phyloP scores from a whole-genome alignment of 2,329 filamentous ascomycete species.

The Xylaria hypoxylon region DNA sequence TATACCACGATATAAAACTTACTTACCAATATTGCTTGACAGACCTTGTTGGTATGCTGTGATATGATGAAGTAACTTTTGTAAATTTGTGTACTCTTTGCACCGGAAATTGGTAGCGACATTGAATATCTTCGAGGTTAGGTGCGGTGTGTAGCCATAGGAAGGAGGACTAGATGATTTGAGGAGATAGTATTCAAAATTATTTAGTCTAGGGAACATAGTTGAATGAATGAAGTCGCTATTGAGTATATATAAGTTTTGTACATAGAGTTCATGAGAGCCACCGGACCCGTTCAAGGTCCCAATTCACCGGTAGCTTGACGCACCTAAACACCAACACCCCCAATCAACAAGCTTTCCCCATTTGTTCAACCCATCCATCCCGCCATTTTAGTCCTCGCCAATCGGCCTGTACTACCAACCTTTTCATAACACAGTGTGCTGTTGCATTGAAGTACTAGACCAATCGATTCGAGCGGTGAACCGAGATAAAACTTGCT shows the following conservation, averaged over 20 bases:
- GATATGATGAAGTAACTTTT: background rate
- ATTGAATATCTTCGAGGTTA: background rate
- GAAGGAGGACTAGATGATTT: no score
- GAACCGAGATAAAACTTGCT: background rate
- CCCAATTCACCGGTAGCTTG: no score
- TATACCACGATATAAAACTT: slow-evolving; percentile 36
- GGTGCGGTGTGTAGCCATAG: background rate
- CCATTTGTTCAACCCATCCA: background rate
- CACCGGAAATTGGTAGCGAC: background rate
- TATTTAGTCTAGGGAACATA: no score
- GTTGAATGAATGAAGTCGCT: background rate
- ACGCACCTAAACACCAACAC: no score
- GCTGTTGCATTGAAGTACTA: slow-evolving; percentile 10
- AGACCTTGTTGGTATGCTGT: background rate
- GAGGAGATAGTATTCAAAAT: no score
- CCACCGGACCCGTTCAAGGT: background rate
- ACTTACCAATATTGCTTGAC: background rate
- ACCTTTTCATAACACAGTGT: background rate
- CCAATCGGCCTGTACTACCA: slow-evolving; percentile 20
- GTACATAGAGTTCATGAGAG: background rate
- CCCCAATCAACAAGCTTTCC: no score
- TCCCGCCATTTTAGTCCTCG: background rate
- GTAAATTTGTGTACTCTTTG: background rate
- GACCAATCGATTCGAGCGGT: background rate
- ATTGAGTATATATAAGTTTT: background rate